Percentiles rank a stretch among this genome's conserved stretches.
Conservation (phyloP, 331 rosid species). For the Acacia pycnantha region DNA sequence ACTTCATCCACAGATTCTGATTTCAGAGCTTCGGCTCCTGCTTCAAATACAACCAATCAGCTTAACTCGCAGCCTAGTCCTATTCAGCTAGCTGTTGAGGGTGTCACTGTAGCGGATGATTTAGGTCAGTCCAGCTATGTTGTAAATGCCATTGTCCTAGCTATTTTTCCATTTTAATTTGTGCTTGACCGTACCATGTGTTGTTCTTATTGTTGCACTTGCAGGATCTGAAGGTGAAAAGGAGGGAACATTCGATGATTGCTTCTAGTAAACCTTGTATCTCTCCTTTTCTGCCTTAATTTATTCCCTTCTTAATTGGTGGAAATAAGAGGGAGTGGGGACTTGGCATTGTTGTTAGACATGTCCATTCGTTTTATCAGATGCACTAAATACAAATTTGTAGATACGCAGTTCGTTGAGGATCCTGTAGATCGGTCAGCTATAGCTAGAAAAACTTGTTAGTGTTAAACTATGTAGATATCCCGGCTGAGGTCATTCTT, state of each 20-base stretch:
- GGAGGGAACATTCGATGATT: constrained; percentile 84
- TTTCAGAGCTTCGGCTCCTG: constrained; percentile 64
- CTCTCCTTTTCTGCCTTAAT: constrained; percentile 32
- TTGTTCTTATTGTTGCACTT: constrained; percentile 39
- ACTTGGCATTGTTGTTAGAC: constrained; percentile 27
- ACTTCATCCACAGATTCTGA: constrained; percentile 77
- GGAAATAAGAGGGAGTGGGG: constrained; percentile 24
- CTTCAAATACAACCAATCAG: constrained; percentile 37
- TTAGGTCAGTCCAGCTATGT: constrained; percentile 44
- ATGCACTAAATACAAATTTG: constrained; percentile 33
- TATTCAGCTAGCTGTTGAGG: constrained; percentile 64
- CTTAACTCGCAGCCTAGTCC: constrained; percentile 40
- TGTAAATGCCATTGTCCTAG: too few species aligned
- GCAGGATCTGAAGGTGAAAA: constrained; percentile 76
- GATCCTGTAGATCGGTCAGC: constrained; percentile 41
- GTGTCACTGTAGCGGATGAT: constrained; percentile 62
- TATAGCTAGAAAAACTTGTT: constrained; percentile 34
- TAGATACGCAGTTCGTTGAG: constrained; percentile 41
- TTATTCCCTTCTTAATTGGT: constrained; percentile 17
- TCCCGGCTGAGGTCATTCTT: constrained; percentile 17
- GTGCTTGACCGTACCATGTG: constrained; percentile 14
- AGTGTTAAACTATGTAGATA: constrained; percentile 22
- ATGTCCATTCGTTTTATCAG: constrained; percentile 18
- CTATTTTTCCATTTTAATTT: neutral
- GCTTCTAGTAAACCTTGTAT: constrained; percentile 59